Evolutionary conservation across 2,329 filamentous ascomycete genomes (phyloP).

Genomic region (Botrytis cinerea): DNA sequence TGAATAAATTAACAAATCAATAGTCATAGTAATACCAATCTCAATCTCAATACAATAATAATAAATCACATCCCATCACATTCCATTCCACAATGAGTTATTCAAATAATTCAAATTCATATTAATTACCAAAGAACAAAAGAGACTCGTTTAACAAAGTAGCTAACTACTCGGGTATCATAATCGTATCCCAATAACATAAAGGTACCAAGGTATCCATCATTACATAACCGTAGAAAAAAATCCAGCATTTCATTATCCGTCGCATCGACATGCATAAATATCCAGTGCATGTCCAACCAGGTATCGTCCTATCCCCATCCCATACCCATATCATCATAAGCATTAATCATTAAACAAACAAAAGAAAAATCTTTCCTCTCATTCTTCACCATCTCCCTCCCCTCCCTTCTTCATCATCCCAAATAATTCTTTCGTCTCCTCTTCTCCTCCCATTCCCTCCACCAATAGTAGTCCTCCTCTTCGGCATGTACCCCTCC

Average conservation of each 20-base stretch:
- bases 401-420: conserved; percentile 17
- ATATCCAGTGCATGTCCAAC: neutral
- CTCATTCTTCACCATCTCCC: conserved; percentile 3
- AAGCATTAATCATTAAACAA: neutral
- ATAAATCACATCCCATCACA: neutral
- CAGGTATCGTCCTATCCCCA: neutral
- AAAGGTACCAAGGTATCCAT: neutral
- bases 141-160: neutral
- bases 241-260: neutral
- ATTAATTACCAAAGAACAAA: neutral
- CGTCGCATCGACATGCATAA: neutral
- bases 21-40: no score
- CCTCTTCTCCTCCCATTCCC: neutral
- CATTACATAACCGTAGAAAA: neutral
- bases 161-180: conserved; percentile 3
- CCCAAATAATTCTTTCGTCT: conserved; percentile 22
- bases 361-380: conserved; percentile 4
- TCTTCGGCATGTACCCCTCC: conserved; percentile 12
- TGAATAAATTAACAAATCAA: no score
- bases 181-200: neutral
- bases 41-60: neutral
- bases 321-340: neutral
- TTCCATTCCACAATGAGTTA: neutral
- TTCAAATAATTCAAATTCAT: neutral
- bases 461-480: conserved; percentile 6